Evolutionary conservation across 345 rosid genomes (phyloP), one percentile per base, ranked within the genome.

Genomic region (Populus ilicifolia): DNA sequence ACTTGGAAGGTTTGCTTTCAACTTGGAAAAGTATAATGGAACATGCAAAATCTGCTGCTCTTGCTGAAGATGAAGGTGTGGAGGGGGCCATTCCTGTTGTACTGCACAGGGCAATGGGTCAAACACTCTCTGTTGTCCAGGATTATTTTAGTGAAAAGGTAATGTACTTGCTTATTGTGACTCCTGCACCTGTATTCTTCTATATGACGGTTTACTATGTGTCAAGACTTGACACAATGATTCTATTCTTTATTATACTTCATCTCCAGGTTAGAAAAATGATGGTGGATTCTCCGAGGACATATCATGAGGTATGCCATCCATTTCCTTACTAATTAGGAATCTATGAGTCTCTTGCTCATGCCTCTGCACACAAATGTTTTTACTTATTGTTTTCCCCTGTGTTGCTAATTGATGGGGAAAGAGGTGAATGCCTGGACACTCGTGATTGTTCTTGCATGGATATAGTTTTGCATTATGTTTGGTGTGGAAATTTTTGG

Each of bases 1-100:
- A 95, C 86, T 84, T 95, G 78, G 87, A 90, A 86, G 89, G 96
- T 75, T 85, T 95, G 83, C 96, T 93, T 81, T 89, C 86, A 46
- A 92, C 91, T 69, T 95, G 99, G 98, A 95, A 93, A 85, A 89
- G 67, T 78, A 90, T 95, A 82, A 78, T 81, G 56, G 97, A 95
- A 82, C 92, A 90, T 82, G 99, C 98, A 75, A 92, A 90, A 84
- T 92, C 97, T 80, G 85, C 97, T 41, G 89, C 99, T 77, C 98
- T 93, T 83, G 98, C 99, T 72, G 95, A 98, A 67, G 98, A 93
- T 85, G 96, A 91, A 90, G 97, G 99, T 70, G 89, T 92, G 72
- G 93, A 93, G 80, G 98, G 97, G 67, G 94, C 99, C 41, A 78
- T 92, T 79, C 99, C 98, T 61, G 91, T 84, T 76, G 85, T 95